A percentile compares a stretch with the other conserved stretches of the same genome.
phyloP scores from a whole-genome alignment of 495 filamentous ascomycete genomes.

The Astrocystis sublimbata region DNA sequence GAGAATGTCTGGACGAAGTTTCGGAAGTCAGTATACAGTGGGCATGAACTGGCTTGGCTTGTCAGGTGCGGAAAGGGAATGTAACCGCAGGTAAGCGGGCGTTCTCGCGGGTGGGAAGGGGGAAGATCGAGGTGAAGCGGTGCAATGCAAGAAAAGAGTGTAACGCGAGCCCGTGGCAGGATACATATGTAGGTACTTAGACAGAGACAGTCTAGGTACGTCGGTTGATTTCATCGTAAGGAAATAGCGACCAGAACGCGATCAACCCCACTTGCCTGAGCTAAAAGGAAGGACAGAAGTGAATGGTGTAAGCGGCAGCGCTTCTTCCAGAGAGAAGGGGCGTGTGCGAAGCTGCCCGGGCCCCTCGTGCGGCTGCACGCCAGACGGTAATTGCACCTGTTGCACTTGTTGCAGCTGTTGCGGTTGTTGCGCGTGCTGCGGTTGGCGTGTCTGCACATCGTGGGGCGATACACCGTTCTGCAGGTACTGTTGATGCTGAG shows the following conservation, averaged over 20 bases:
- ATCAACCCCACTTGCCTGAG: conserved; percentile 62
- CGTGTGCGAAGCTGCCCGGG: conserved; percentile 27
- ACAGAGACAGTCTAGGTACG: no score
- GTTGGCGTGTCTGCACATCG: conserved; percentile 16
- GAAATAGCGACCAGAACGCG: conserved; percentile 35
- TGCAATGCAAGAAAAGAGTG: conserved; percentile 8
- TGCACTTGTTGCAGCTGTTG: conserved; percentile 20
- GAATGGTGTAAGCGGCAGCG: conserved; percentile 87
- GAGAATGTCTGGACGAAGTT: conserved; percentile 58
- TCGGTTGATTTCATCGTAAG: neutral
- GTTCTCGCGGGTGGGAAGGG: neutral
- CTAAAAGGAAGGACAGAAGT: conserved; percentile 86
- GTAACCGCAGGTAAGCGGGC: neutral
- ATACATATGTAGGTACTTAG: no score
- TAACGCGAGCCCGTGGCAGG: neutral
- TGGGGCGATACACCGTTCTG: conserved; percentile 24
- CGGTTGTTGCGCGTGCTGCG: conserved; percentile 23
- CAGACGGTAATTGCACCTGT: no score
- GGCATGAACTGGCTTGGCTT: neutral
- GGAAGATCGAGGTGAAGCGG: conserved; percentile 3
- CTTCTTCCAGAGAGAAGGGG: conserved; percentile 69
- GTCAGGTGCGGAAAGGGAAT: neutral
- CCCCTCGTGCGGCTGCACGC: conserved; percentile 5
- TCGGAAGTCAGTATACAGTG: conserved; percentile 15
- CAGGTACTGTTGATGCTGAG: conserved; percentile 29